Conservation (phyloP, 805 yeast genomes). For the Candida parachauliodes region DNA sequence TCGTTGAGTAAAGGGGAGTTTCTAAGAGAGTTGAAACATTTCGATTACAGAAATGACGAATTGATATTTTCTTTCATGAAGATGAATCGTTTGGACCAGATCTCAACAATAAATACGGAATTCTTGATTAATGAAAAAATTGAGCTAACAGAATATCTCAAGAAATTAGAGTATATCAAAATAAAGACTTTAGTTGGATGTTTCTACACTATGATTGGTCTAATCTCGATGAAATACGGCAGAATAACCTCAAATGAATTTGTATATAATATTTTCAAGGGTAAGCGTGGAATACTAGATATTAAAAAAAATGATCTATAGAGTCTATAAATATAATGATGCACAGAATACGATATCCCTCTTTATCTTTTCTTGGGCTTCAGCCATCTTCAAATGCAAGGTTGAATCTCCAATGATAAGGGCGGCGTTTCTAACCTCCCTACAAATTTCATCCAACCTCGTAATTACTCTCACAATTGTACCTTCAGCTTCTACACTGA, state of each 20-base stretch:
- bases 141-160: slow-evolving; percentile 5
- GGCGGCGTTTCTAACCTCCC: slow-evolving; percentile 92
- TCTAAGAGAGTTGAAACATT: slow-evolving; percentile 18
- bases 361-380: slow-evolving; percentile 91
- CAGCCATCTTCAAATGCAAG: slow-evolving; percentile 84
- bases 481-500: slow-evolving; percentile 91
- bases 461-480: slow-evolving; percentile 95
- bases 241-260: slow-evolving; percentile 17
- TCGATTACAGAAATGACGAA: slow-evolving; percentile 19
- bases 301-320: slow-evolving; percentile 1
- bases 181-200: slow-evolving; percentile 29
- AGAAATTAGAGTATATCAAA: slow-evolving; percentile 11
- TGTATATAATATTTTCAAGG: slow-evolving; percentile 22
- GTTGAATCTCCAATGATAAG: slow-evolving; percentile 89
- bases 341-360: slow-evolving; percentile 98
- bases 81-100: slow-evolving; percentile 20
- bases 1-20: slow-evolving; percentile 28
- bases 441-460: slow-evolving; percentile 88
- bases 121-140: not conserved
- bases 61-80: slow-evolving; percentile 31
- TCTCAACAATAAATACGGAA: slow-evolving; percentile 31
- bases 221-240: slow-evolving; percentile 27
- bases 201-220: slow-evolving; percentile 37
- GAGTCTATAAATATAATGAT: slow-evolving; percentile 66
- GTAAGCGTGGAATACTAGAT: slow-evolving; percentile 27